Conservation (phyloP, 345 rosid genomes). For the Syzygium aqueum region DNA sequence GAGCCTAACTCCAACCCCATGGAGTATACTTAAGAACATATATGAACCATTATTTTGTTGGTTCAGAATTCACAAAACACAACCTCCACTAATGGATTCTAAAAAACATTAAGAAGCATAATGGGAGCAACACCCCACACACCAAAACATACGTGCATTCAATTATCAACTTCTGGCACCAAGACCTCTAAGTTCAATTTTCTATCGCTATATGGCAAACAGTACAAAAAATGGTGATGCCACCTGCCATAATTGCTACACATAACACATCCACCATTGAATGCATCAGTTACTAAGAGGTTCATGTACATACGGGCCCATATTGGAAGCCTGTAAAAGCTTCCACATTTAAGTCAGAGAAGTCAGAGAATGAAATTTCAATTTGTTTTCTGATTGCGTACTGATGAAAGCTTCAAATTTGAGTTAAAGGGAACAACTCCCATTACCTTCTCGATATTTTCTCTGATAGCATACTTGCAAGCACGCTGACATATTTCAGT, state of each 20-base stretch:
- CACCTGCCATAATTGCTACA: background rate
- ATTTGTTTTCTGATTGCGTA: background rate
- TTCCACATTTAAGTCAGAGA: background rate
- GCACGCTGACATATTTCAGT: slow-evolving; percentile 93
- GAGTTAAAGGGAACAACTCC: background rate
- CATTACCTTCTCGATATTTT: slow-evolving; percentile 78
- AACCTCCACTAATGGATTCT: background rate
- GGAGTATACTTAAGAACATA: background rate
- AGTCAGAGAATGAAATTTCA: background rate
- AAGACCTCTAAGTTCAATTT: background rate
- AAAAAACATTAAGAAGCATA: background rate
- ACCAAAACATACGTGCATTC: background rate
- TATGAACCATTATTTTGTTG: background rate
- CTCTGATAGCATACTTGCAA: slow-evolving; percentile 86
- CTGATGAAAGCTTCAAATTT: background rate
- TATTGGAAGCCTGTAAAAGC: background rate
- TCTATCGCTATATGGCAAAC: background rate
- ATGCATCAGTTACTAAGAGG: background rate
- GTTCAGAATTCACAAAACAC: background rate
- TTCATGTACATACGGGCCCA: background rate
- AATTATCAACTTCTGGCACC: background rate
- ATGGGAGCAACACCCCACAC: background rate
- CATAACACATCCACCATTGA: background rate
- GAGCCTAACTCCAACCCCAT: background rate
- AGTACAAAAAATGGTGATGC: background rate